Conservation (phyloP, 352 stramenopile species). For the Phytopythium helicoides region DNA sequence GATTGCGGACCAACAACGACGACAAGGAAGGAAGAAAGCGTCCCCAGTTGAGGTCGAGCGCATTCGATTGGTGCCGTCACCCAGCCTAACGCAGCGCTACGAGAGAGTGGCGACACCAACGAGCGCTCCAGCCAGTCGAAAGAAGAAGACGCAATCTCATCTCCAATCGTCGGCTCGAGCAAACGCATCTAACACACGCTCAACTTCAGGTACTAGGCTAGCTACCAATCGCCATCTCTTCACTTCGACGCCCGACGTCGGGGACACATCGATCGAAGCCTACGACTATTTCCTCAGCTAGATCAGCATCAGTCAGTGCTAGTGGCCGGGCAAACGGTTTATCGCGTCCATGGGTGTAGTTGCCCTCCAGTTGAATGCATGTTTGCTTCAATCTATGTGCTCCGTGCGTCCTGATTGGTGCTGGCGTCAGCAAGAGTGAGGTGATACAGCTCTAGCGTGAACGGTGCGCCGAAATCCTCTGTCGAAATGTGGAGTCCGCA, state of each 20-base stretch:
- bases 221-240: too few species aligned
- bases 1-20: conserved; percentile 25
- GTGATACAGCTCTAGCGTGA: conserved; percentile 44
- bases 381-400: too few species aligned
- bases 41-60: conserved; percentile 38
- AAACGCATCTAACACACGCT: neutral
- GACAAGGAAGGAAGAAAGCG: conserved; percentile 17
- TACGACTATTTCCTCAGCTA: neutral
- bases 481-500: conserved; percentile 60
- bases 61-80: conserved; percentile 45
- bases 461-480: conserved; percentile 47
- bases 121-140: conserved; percentile 5
- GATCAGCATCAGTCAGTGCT: too few species aligned
- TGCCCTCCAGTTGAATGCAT: too few species aligned
- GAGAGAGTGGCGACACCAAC: conserved; percentile 34
- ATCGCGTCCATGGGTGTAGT: too few species aligned
- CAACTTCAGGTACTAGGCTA: too few species aligned
- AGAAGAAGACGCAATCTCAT: conserved; percentile 11
- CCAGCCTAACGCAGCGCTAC: conserved; percentile 40
- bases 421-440: neutral
- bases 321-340: too few species aligned
- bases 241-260: neutral
- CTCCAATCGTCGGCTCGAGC: neutral
- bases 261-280: neutral
- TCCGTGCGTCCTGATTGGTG: too few species aligned